Percentiles rank a stretch among this genome's conserved stretches.
Evolutionary conservation across 495 filamentous ascomycete species (phyloP).

Genomic region (Sporormia fimetaria): DNA sequence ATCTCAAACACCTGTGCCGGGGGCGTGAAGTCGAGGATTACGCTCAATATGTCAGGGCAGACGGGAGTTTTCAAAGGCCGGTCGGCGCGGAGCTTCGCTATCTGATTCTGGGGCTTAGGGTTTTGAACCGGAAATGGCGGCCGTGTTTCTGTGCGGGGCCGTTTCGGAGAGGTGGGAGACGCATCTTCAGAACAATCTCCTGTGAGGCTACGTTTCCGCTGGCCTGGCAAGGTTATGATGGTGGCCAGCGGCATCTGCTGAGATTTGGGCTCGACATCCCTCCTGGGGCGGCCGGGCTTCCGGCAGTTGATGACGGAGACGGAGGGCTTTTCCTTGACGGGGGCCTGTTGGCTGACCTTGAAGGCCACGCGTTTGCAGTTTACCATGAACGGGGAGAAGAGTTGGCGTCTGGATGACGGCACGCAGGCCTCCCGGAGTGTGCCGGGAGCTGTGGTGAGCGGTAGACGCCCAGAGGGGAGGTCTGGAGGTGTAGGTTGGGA

Average conservation of each 20-base stretch:
- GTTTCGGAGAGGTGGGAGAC: no score
- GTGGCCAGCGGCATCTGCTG: conserved; percentile 10
- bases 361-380: conserved; percentile 21
- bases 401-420: no score
- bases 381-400: conserved; percentile 18
- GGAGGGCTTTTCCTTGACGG: conserved; percentile 2
- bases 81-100: conserved; percentile 16
- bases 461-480: no score
- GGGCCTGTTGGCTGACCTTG: conserved; percentile 19
- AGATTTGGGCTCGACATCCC: conserved; percentile 4
- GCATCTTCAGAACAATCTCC: conserved; percentile 1
- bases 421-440: no score
- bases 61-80: conserved; percentile 10
- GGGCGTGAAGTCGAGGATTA: conserved; percentile 21
- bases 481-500: no score
- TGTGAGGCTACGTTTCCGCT: conserved; percentile 4
- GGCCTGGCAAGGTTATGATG: neutral
- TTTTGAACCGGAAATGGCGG: no score
- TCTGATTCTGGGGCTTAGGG: conserved; percentile 7
- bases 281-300: conserved; percentile 7
- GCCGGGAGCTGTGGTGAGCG: no score
- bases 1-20: conserved; percentile 19
- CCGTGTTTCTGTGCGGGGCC: no score
- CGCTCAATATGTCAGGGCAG: conserved; percentile 20
- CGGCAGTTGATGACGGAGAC: conserved; percentile 18